Conservation (phyloP, 495 filamentous ascomycete species). For the Tuber umbilicatum region DNA sequence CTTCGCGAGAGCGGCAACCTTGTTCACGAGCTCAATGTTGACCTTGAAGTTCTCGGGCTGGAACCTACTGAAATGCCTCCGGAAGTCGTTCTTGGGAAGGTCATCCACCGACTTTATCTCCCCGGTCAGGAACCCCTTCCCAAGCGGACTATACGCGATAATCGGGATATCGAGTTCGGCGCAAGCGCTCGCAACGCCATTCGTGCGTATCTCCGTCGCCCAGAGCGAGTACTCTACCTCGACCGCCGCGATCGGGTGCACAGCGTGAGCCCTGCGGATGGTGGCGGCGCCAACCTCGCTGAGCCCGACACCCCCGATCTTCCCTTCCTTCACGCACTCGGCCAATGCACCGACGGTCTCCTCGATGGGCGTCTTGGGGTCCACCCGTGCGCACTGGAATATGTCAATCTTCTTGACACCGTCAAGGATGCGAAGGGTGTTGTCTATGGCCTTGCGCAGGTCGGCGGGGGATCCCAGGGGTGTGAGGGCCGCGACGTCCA, state of each 20-base stretch:
- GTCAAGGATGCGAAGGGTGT: constrained; percentile 55
- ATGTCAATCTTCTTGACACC: constrained; percentile 77
- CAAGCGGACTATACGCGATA: constrained; percentile 51
- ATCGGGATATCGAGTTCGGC: constrained; percentile 65
- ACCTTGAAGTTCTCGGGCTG: constrained; percentile 60
- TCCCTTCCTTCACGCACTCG: constrained; percentile 55
- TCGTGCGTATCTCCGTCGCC: constrained; percentile 59
- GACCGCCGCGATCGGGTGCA: constrained; percentile 64
- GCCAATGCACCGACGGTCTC: constrained; percentile 50
- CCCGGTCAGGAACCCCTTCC: constrained; percentile 47
- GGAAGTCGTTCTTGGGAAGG: constrained; percentile 55
- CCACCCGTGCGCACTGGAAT: constrained; percentile 70
- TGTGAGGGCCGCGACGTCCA: neutral
- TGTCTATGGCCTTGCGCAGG: constrained; percentile 61
- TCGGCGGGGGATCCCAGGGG: constrained; percentile 58
- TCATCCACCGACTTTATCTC: constrained; percentile 56
- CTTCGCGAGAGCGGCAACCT: constrained; percentile 60
- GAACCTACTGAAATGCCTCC: constrained; percentile 57
- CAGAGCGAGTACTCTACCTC: constrained; percentile 77
- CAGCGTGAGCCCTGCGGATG: constrained; percentile 63
- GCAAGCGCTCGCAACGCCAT: constrained; percentile 67
- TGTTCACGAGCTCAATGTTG: constrained; percentile 64
- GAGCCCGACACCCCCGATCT: constrained; percentile 70
- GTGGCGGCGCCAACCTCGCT: constrained; percentile 68
- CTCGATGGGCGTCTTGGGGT: constrained; percentile 57